Conservation (phyloP, 495 filamentous ascomycete species). For the Halenospora varia region DNA sequence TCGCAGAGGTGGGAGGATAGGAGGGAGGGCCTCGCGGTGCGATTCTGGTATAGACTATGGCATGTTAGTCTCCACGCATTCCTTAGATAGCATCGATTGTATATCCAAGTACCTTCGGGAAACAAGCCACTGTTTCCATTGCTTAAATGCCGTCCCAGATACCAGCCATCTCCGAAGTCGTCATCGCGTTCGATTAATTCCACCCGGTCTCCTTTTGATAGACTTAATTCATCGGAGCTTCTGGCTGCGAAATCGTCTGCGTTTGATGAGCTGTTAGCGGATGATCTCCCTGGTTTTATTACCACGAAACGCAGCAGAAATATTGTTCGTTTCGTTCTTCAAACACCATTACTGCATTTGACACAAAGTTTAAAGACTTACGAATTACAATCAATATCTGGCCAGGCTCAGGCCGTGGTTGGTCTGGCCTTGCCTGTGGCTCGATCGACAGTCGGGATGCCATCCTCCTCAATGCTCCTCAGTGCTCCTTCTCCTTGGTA, state of each 20-base stretch:
- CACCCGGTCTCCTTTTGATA: slow-evolving; percentile 84
- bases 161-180: slow-evolving; percentile 98
- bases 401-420: slow-evolving; percentile 53
- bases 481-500: neutral
- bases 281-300: neutral
- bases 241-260: slow-evolving; percentile 86
- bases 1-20: slow-evolving; percentile 16
- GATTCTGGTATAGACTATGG: slow-evolving; percentile 49
- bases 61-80: slow-evolving; percentile 11
- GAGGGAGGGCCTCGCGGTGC: slow-evolving; percentile 38
- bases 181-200: slow-evolving; percentile 93
- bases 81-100: too few relatives aligned
- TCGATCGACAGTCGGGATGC: slow-evolving; percentile 35
- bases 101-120: slow-evolving; percentile 85
- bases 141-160: slow-evolving; percentile 73
- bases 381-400: slow-evolving; percentile 73
- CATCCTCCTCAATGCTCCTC: slow-evolving; percentile 32
- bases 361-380: slow-evolving; percentile 44
- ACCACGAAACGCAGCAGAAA: slow-evolving; percentile 11
- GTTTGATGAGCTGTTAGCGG: slow-evolving; percentile 14
- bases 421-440: slow-evolving; percentile 22
- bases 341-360: slow-evolving; percentile 1
- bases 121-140: slow-evolving; percentile 80
- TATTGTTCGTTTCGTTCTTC: slow-evolving; percentile 1
- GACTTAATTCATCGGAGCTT: slow-evolving; percentile 85